Evolutionary conservation across 768 basidiomycete genomes (phyloP), one percentile per base, ranked within the genome.

Genomic region (Macrocybe gigantea): DNA sequence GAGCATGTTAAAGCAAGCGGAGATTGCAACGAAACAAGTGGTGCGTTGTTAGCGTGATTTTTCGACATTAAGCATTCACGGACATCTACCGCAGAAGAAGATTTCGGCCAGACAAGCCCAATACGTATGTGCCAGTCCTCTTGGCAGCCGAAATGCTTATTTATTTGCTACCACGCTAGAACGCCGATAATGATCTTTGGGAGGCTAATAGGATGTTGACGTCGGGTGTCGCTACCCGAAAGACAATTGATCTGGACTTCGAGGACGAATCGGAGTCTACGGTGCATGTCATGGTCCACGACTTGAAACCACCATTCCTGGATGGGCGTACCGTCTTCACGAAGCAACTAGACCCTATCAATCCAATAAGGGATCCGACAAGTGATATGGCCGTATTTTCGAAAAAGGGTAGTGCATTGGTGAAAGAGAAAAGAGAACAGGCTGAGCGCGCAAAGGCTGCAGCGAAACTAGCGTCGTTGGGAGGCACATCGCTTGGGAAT

Each of bases 101-200:
- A 81, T 96, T 12, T 95, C 93, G 1, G 96, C 96, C 5, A 76
- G 86, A 49, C 94, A 98, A 65, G 94, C 94, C 0, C 94, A 97
- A 82, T 96, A 93, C 63, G 92, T 93, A 56, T 57, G 88, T 71
- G 5, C 1, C 4, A 37, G 44, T 11, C 12, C 33, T 38, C 33
- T 46, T 7, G 11, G 38, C 34, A 7, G 29, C 13, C 41, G 35
- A 15, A 42, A n/a, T 8, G 9, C 2, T 13, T 38, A 5, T 13
- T 33, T 50, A 4, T 22, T 22, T 22, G 4, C 1, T 22, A 4
- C 22, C 22, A 4, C 22, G 4, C 22, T 60, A 94, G 90, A 97
- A 98, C 58, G 92, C 92, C 15, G 96, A 99, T 64, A 98, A 96
- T 58, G 96, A 99, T 59, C 71, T 95, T 8, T 99, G 96, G 96